phyloP scores from a whole-genome alignment of 331 rosid species.

The Malus hybrid region DNA sequence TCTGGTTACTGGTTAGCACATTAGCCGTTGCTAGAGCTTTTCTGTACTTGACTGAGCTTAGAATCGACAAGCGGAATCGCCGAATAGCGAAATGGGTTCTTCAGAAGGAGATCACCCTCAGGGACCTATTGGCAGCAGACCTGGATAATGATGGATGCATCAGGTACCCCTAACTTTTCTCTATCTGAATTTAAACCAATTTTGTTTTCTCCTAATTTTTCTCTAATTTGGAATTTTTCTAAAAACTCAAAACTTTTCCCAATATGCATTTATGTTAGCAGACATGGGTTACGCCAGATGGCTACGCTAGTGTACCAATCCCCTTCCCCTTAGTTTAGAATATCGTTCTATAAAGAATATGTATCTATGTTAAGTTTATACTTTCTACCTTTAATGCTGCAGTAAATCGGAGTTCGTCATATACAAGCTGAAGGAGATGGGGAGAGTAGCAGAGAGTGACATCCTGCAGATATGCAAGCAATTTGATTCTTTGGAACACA shows the following conservation, averaged over 20 bases:
- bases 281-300: background rate
- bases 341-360: too few relatives aligned
- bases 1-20: constrained; percentile 68
- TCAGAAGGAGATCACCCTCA: constrained; percentile 48
- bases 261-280: background rate
- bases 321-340: background rate
- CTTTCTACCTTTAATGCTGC: constrained; percentile 1
- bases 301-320: background rate
- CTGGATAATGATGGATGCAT: constrained; percentile 69
- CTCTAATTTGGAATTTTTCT: background rate
- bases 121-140: constrained; percentile 64
- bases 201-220: background rate
- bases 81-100: constrained; percentile 48
- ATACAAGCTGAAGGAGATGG: constrained; percentile 78
- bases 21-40: constrained; percentile 62
- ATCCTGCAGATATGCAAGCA: constrained; percentile 43
- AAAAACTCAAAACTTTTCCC: background rate
- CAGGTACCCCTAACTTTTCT: constrained; percentile 33
- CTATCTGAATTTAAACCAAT: background rate
- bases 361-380: background rate
- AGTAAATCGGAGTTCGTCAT: constrained; percentile 65
- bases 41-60: constrained; percentile 52
- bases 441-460: constrained; percentile 48
- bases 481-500: constrained; percentile 48
- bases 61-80: constrained; percentile 60